Conservation (phyloP, 345 rosid species). For the Jatropha curcas region DNA sequence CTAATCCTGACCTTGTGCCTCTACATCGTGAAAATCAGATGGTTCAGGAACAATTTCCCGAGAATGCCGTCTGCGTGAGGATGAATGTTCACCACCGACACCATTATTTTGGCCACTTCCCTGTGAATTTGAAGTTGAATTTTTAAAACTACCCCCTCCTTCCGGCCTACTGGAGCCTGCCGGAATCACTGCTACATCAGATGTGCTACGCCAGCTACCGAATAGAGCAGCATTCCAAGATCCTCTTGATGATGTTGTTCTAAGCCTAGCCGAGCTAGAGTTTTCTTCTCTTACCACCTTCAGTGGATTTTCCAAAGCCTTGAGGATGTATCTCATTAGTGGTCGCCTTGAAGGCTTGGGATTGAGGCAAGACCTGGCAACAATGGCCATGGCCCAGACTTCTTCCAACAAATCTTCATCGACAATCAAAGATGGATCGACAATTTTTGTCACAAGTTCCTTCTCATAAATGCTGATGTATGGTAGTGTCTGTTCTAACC, state of each 20-base stretch:
- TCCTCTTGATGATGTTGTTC: slow-evolving; percentile 83
- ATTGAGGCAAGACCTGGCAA: slow-evolving; percentile 92
- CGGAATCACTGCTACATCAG: slow-evolving; percentile 57
- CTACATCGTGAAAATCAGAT: slow-evolving; percentile 48
- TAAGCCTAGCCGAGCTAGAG: slow-evolving; percentile 68
- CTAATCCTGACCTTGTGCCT: slow-evolving; percentile 49
- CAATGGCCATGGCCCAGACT: slow-evolving; percentile 99
- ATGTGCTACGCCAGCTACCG: slow-evolving; percentile 96
- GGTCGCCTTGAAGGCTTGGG: slow-evolving; percentile 93
- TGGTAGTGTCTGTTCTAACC: slow-evolving; percentile 69
- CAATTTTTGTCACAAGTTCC: slow-evolving; percentile 83
- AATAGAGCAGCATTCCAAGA: slow-evolving; percentile 94
- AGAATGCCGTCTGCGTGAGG: slow-evolving; percentile 79
- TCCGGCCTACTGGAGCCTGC: slow-evolving; percentile 41
- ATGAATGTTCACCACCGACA: slow-evolving; percentile 66
- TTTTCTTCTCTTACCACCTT: slow-evolving; percentile 88
- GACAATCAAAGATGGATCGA: slow-evolving; percentile 83
- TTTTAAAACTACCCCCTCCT: slow-evolving; percentile 61
- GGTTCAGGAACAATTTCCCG: slow-evolving; percentile 90
- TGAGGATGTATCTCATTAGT: slow-evolving; percentile 85
- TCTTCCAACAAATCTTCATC: slow-evolving; percentile 96
- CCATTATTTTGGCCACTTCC: slow-evolving; percentile 68
- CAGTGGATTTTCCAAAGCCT: slow-evolving; percentile 88
- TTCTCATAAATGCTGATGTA: slow-evolving; percentile 84
- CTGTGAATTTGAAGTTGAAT: slow-evolving; percentile 73